phyloP scores from a whole-genome alignment of 495 filamentous ascomycete genomes.

The Hypoxylon fragiforme region DNA sequence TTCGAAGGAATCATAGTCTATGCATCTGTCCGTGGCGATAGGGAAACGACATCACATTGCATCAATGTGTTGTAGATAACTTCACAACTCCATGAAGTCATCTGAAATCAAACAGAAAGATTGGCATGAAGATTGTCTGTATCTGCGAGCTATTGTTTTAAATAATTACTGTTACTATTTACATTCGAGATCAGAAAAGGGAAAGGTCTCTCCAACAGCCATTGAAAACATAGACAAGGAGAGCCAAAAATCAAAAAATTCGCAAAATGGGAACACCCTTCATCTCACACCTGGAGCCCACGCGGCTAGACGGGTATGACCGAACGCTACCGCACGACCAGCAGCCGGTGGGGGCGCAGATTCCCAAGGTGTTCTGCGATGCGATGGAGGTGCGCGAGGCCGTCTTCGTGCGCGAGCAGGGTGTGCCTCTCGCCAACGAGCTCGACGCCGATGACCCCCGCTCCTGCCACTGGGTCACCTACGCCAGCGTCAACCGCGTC shows the following conservation, averaged over 20 bases:
- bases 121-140: no score
- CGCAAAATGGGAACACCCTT: constrained; percentile 47
- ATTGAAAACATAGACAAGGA: neutral
- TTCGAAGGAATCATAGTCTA: neutral
- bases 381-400: constrained; percentile 75
- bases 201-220: no score
- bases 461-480: constrained; percentile 81
- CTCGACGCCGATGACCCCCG: constrained; percentile 77
- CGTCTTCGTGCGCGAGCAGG: constrained; percentile 81
- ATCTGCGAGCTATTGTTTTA: no score
- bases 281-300: constrained; percentile 53
- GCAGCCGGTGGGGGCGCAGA: constrained; percentile 49
- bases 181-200: no score
- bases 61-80: no score
- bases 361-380: constrained; percentile 68
- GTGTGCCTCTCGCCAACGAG: constrained; percentile 67
- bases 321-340: constrained; percentile 40
- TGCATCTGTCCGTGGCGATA: constrained; percentile 2
- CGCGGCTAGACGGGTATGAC: constrained; percentile 51
- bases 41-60: no score
- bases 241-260: neutral
- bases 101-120: no score
- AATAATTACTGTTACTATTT: no score
- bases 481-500: constrained; percentile 56
- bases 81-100: no score